A percentile compares a stretch with the other conserved stretches of the same genome.
Conservation (phyloP, 108 stramenopile species). For the Schizochytrium sp. region DNA sequence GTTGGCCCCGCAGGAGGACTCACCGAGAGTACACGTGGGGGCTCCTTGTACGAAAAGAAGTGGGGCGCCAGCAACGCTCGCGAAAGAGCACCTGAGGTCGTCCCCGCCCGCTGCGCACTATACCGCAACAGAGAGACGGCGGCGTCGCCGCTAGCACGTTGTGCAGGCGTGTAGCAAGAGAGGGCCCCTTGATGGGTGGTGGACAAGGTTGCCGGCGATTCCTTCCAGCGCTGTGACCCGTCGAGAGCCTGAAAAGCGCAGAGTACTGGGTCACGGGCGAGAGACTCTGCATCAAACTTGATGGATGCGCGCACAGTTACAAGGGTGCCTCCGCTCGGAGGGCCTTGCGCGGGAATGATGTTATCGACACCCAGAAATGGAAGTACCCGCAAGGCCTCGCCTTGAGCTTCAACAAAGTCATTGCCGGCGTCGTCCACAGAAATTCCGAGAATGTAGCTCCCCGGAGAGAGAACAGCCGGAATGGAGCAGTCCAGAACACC, state of each 20-base stretch:
- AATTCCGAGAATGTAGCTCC: too few species aligned
- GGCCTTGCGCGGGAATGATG: too few species aligned
- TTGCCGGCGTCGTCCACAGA: too few species aligned
- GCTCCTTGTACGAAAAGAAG: neutral
- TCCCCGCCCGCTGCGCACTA: neutral
- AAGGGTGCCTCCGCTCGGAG: too few species aligned
- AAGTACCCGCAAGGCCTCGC: too few species aligned
- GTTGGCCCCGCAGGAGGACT: neutral
- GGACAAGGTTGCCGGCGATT: neutral
- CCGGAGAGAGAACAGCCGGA: too few species aligned
- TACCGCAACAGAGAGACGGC: neutral
- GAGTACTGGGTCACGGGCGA: neutral
- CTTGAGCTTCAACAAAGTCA: too few species aligned
- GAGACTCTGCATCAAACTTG: neutral
- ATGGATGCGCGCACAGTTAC: neutral
- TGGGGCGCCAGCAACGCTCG: neutral
- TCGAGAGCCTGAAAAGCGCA: neutral
- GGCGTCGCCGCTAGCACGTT: neutral
- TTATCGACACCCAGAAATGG: too few species aligned
- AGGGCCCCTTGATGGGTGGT: neutral
- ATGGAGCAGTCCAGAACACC: too few species aligned
- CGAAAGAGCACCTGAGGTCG: neutral
- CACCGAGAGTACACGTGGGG: neutral
- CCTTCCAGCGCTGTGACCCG: neutral
- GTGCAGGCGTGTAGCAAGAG: neutral